These are phyloP conservation scores for Orbilia javanica DNA, from an alignment of 2,329 filamentous ascomycete species.

Conservation along the genomic window DNA sequence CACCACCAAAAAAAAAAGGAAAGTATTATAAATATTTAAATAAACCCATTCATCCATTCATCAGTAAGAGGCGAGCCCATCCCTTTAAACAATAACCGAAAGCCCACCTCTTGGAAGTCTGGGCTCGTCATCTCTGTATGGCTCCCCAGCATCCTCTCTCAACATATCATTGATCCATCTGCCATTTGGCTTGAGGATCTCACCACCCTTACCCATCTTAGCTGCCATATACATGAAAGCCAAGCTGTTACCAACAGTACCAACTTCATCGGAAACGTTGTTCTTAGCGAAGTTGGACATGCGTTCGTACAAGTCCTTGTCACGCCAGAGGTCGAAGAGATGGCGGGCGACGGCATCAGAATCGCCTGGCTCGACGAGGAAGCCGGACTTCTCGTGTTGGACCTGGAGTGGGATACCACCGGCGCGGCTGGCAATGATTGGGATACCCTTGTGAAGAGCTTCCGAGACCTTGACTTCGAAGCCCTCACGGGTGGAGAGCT, in stretches of 20 bases:
- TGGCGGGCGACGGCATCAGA: conserved; percentile 77
- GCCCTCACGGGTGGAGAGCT: conserved; percentile 83
- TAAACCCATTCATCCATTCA: not conserved
- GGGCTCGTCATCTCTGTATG: conserved; percentile 73
- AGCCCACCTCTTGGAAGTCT: conserved; percentile 69
- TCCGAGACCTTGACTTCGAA: conserved; percentile 91
- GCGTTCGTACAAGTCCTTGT: conserved; percentile 74
- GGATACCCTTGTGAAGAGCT: conserved; percentile 82
- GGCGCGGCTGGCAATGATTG: conserved; percentile 79
- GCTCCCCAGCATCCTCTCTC: conserved; percentile 73
- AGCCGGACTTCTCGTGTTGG: conserved; percentile 78
- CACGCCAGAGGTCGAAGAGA: conserved; percentile 75
- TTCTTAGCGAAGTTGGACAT: conserved; percentile 75
- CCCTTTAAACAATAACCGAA: conserved; percentile 46
- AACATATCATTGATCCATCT: conserved; percentile 82
- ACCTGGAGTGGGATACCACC: conserved; percentile 87
- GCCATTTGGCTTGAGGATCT: conserved; percentile 72
- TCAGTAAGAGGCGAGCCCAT: not conserved
- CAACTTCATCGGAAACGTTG: conserved; percentile 83
- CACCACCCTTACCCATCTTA: conserved; percentile 72
- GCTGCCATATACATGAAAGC: conserved; percentile 82
- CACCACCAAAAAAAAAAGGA: not conserved
- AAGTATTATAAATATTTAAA: conserved; percentile 4
- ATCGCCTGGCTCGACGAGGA: conserved; percentile 79
- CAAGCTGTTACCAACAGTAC: conserved; percentile 82